Base-by-base conservation (phyloP, 2,329 filamentous ascomycete species). In the Geosmithia morbida region DNA sequence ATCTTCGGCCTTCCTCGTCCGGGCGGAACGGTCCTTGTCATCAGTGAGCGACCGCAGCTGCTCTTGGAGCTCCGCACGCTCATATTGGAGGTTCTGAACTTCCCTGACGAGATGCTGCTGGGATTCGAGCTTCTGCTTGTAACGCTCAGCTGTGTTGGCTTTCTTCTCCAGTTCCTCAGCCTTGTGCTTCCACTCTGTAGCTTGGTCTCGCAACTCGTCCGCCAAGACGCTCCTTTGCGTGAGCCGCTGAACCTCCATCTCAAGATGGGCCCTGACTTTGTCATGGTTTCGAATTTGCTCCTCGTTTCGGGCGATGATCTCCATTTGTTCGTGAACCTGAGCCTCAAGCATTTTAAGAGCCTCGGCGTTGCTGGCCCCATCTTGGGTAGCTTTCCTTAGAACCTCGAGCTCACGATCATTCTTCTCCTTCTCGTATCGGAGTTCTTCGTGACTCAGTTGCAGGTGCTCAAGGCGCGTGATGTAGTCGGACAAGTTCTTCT, bases 301-400 rank as follows among this genome's bases (percentile, higher is more conserved):
- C 54, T 87, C 76, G 20, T 70, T 74, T 33, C 59, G 57, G 40
- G 79, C 78, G 56, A 89, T 88, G 45, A 87, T 68, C 49, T 82
- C 73, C 59, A 86, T 81, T 55, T 84, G 79, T 54, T 87, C 78
- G 41, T 75, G 74, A 20, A 82, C 66, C 53, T 74, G 73, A 42
- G 66, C 64, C 53, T 81, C 69, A 54, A 83, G 65, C 50, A 70
- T 62, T 62, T 68, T 67, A 51, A 78, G 71, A 45, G 71, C 65
- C 48, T 72, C 68, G 19, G 66, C 71, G 58, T 66, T 75, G 60
- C 66, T 68, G 61, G 68, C 63, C 58, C 77, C 65, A 66, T 76
- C 64, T 61, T 68, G 54, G 59, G 69, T 65, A 64, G 75, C 61
- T 55, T 70, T 66, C 53, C 68, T 59, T 46, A 74, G 58, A 48